Evolutionary conservation across 371 early-diverging fungal genomes (phyloP).

Genomic region (Mortierella sp.): DNA sequence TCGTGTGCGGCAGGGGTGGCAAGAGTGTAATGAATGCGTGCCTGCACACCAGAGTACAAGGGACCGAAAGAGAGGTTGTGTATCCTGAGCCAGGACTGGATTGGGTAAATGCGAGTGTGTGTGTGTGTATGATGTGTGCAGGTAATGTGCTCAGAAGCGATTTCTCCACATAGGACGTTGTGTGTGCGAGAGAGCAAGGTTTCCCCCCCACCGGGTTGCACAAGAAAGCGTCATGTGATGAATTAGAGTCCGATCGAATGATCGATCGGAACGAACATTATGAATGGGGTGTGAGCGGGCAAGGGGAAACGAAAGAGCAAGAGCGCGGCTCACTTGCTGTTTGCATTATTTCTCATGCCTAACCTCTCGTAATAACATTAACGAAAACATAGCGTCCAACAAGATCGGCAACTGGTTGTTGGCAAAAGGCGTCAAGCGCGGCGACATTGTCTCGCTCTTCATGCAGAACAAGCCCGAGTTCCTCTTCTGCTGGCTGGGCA

Average conservation of each 20-base stretch:
- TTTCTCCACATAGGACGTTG: not conserved
- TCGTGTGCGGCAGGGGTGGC: not conserved
- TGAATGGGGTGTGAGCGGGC: not conserved
- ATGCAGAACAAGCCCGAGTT: constrained; percentile 55
- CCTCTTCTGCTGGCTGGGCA: constrained; percentile 48
- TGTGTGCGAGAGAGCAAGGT: not conserved
- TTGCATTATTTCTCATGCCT: not conserved
- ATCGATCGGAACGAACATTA: not conserved
- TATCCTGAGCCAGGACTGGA: not conserved
- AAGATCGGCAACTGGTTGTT: constrained; percentile 42
- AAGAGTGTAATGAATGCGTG: not conserved
- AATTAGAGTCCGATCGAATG: not conserved
- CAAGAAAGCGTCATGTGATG: not conserved
- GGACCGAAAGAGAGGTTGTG: no score
- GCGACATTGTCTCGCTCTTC: constrained; percentile 45
- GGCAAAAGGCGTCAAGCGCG: constrained; percentile 41
- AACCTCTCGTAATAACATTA: not conserved
- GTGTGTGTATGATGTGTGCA: not conserved
- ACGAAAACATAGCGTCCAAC: constrained; percentile 28
- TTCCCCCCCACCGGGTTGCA: not conserved
- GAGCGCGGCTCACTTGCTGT: not conserved
- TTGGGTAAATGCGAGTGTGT: not conserved
- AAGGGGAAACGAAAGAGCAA: not conserved
- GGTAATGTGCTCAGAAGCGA: not conserved
- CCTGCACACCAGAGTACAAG: no score